Evolutionary conservation across 2,329 filamentous ascomycete species (phyloP).

Genomic region (Chrysoporthe puriensis): DNA sequence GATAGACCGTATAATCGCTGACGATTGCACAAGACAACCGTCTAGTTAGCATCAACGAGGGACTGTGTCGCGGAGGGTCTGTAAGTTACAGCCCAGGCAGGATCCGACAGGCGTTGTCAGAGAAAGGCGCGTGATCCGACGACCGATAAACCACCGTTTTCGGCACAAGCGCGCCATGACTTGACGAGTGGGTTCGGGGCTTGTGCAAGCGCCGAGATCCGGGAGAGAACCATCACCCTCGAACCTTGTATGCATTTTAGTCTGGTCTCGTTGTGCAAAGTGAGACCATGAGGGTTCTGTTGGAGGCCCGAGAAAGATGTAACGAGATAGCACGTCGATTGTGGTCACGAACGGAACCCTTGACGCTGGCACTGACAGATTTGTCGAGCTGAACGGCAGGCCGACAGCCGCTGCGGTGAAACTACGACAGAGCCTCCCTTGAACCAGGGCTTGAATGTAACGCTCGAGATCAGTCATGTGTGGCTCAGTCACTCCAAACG

Average conservation of each 20-base stretch:
- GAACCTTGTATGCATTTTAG: background rate
- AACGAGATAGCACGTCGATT: no score
- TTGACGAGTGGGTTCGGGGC: background rate
- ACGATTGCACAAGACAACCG: background rate
- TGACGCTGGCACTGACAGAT: no score
- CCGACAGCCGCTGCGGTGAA: no score
- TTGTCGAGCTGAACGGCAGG: no score
- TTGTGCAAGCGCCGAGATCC: conserved; percentile 1
- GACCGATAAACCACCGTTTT: background rate
- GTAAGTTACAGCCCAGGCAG: background rate
- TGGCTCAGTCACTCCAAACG: no score
- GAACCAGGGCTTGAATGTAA: no score
- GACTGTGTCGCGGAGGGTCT: background rate
- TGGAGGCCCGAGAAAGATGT: no score
- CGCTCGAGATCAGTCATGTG: no score
- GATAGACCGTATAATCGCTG: background rate
- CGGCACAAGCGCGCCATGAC: conserved; percentile 1
- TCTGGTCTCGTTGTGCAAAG: background rate
- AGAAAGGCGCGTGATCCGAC: background rate
- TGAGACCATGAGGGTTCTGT: no score
- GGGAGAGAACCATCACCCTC: background rate
- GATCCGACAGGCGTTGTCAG: background rate
- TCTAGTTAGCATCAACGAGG: background rate
- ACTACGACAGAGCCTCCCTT: no score
- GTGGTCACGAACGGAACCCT: no score